Percentiles rank a stretch among this genome's conserved stretches.
These are phyloP conservation scores for Sedum album DNA, from an alignment of 164 flowering plant genomes.

Conservation along the genomic window DNA sequence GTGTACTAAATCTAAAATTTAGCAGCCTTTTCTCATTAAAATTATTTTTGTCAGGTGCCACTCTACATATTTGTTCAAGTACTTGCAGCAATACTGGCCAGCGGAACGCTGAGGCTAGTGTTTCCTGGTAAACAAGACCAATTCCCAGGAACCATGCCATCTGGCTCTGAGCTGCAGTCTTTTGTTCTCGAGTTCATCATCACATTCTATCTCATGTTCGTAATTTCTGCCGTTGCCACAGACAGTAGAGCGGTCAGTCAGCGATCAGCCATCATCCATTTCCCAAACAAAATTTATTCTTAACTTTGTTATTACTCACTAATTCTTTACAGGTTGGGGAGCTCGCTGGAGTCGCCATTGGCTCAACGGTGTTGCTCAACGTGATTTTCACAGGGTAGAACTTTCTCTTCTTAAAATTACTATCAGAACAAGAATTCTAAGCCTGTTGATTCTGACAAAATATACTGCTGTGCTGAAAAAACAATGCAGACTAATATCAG, in stretches of 20 bases:
- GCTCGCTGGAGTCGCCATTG: conserved; percentile 80
- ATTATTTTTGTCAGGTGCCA: conserved; percentile 25
- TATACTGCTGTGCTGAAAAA: background rate
- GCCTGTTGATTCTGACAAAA: background rate
- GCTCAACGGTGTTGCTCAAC: conserved; percentile 55
- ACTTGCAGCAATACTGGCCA: conserved; percentile 36
- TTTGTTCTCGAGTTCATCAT: conserved; percentile 42
- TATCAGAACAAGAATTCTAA: background rate
- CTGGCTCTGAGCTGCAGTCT: conserved; percentile 36
- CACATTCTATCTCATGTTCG: conserved; percentile 58
- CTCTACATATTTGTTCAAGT: conserved; percentile 30
- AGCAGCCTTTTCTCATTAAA: too few relatives aligned
- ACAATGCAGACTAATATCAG: conserved; percentile 58
- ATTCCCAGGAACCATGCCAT: conserved; percentile 34
- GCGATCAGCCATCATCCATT: background rate
- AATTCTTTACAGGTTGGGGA: conserved; percentile 59
- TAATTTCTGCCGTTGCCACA: conserved; percentile 49
- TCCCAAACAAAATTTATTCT: background rate
- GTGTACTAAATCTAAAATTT: too few relatives aligned
- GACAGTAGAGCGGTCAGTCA: conserved; percentile 39
- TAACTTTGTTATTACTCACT: background rate
- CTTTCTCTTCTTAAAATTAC: background rate
- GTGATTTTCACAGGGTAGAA: conserved; percentile 71
- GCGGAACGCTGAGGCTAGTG: conserved; percentile 30
- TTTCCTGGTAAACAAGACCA: conserved; percentile 23